Conservation (phyloP, 805 yeast genomes). For the Metschnikowia lunata region DNA sequence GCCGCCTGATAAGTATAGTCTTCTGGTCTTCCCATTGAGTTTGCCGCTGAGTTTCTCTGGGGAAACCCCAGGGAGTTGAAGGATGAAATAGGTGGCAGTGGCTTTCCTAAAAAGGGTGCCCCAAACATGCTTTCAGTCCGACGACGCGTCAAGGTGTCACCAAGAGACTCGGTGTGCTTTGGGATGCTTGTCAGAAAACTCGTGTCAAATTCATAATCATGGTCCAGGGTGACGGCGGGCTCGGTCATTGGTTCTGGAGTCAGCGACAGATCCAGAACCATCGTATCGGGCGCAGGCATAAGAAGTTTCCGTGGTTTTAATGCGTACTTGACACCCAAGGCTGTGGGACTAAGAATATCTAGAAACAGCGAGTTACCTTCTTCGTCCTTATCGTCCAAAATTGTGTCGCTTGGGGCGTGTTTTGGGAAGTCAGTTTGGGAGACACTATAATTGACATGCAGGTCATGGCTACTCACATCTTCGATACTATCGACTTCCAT, state of each 20-base stretch:
- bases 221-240: not conserved
- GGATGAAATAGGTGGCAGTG: not conserved
- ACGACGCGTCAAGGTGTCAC: not conserved
- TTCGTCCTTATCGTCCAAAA: not conserved
- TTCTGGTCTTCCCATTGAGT: not conserved
- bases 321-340: slow-evolving; percentile 40
- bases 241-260: not conserved
- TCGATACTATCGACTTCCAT: slow-evolving; percentile 23
- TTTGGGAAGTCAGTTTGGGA: not conserved
- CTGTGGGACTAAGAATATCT: slow-evolving; percentile 33
- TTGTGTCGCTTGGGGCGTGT: not conserved
- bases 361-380: slow-evolving; percentile 9
- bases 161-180: not conserved
- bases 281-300: slow-evolving; percentile 21
- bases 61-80: not conserved
- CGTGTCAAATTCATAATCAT: slow-evolving; percentile 28
- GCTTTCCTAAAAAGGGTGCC: too few relatives aligned
- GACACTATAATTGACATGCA: too few relatives aligned
- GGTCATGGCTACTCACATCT: not conserved
- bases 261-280: not conserved
- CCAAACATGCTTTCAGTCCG: not conserved
- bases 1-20: not conserved
- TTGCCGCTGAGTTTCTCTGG: not conserved
- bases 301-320: slow-evolving; percentile 28
- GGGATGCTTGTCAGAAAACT: slow-evolving; percentile 6